These are phyloP conservation scores for Balamuthia mandrillaris DNA, from an alignment of 208 protist genomes.

Conservation along the genomic window DNA sequence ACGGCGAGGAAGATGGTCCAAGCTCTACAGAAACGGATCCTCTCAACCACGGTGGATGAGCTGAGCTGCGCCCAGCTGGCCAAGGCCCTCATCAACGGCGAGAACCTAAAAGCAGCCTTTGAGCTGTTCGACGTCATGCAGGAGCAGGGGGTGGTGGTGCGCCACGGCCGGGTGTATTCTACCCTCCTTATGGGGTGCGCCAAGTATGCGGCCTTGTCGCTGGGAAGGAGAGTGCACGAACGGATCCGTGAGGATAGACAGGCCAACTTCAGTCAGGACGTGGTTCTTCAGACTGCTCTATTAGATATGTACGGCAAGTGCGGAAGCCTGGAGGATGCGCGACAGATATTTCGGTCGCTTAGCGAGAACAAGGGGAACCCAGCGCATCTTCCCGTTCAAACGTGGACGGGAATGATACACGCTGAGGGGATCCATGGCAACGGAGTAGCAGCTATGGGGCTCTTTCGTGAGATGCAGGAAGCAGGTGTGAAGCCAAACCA, in stretches of 20 bases:
- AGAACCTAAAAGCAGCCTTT: no score
- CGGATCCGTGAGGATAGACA: background rate
- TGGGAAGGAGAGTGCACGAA: background rate
- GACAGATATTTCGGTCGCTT: background rate
- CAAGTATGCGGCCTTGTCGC: background rate
- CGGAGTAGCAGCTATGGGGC: background rate
- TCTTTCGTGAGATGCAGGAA: conserved; percentile 19
- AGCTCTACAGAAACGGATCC: no score
- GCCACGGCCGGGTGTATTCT: no score
- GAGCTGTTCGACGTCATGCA: no score
- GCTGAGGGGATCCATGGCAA: background rate
- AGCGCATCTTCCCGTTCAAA: background rate
- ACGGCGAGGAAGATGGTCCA: no score
- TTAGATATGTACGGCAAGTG: background rate
- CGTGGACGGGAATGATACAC: background rate
- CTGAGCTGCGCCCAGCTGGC: no score
- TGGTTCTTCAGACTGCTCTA: no score
- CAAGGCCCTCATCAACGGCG: no score
- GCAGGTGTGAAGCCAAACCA: background rate
- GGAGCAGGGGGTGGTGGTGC: no score
- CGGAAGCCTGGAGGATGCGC: background rate
- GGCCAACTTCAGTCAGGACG: no score
- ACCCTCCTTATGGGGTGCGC: no score
- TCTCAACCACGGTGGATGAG: no score
- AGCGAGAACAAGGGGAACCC: background rate